Evolutionary conservation across 2,329 filamentous ascomycete genomes (phyloP), one percentile per base, ranked within the genome.

Genomic region (Periconia digitata): DNA sequence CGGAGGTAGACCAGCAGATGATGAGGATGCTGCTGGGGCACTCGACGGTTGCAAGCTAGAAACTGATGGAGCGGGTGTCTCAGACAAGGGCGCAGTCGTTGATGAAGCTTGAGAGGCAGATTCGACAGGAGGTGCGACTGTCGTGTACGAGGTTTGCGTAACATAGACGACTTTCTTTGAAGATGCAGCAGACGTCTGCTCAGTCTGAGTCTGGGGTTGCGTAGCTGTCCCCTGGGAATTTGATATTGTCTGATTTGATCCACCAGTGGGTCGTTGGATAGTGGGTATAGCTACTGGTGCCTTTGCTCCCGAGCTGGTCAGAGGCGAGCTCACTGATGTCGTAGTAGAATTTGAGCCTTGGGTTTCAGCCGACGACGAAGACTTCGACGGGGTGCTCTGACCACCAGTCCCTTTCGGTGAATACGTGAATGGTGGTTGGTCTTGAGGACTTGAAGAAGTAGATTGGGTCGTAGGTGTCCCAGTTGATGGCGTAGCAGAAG

Each of bases 401-500:
- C 55, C 46, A 29, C 51, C 37, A n/a, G 53, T 47, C n/a, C 59
- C 59, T 21, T 54, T 46, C 16, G 62, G 60, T 7, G 55, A 56
- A 40, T 64, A 66, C 8, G 63, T 63, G 41, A 64, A 66, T 45
- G 35, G 44, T 49, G 39, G 55, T 55, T 38, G 55, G 56, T 16
- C 37, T 38, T 27, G 53, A 52, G 16, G 43, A 44, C n/a, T 35
- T 24, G 46, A 44, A 1, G 29, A 27, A 20, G 38, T 4, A 3
- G n/a, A n/a, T n/a, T n/a, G n/a, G n/a, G n/a, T n/a, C 1, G 44
- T 36, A 8, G 42, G 37, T 29, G 46, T 24, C 13, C 44, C 39
- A 39, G 29, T 22, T 21, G 47, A 18, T 18, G 41, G 12, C 8
- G 16, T 32, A 13, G 22, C 5, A 10, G 32, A n/a, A 1, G 43